phyloP scores from a whole-genome alignment of 345 rosid genomes.

The Boechera stricta region DNA sequence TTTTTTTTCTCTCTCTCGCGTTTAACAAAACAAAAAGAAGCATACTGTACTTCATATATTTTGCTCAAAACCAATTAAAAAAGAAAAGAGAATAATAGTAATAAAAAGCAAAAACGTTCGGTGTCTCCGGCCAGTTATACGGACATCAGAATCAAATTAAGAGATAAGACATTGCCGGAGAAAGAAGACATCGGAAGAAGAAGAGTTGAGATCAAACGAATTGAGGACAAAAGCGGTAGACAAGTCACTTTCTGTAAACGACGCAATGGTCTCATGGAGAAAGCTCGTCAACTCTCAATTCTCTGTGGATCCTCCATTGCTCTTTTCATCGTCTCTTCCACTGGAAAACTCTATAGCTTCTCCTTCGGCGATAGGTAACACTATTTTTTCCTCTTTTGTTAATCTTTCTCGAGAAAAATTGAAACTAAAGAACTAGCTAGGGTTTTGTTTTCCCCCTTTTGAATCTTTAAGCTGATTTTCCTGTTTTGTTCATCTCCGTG shows the following conservation, averaged over 20 bases:
- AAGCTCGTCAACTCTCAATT: conserved; percentile 72
- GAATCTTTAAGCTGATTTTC: background rate
- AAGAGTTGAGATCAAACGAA: conserved; percentile 71
- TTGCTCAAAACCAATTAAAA: background rate
- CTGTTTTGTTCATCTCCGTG: background rate
- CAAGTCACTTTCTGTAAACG: conserved; percentile 76
- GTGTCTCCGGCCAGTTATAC: conserved; percentile 13
- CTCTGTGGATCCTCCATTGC: conserved; percentile 72
- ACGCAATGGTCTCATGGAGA: conserved; percentile 68
- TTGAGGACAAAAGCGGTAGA: conserved; percentile 67
- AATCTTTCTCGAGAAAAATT: background rate
- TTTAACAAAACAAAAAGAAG: background rate
- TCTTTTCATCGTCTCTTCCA: conserved; percentile 58
- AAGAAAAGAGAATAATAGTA: too few relatives aligned
- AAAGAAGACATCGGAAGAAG: conserved; percentile 54
- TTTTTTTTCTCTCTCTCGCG: background rate
- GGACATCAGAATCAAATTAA: conserved; percentile 23
- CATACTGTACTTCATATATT: background rate
- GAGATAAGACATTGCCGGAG: conserved; percentile 13
- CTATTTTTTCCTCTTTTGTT: background rate
- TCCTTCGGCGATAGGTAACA: conserved; percentile 55
- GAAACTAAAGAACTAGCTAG: background rate
- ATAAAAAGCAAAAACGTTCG: background rate
- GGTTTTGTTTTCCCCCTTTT: background rate
- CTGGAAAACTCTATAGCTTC: conserved; percentile 62